phyloP scores from a whole-genome alignment of 257 asterid genomes.

The Mentha longifolia region DNA sequence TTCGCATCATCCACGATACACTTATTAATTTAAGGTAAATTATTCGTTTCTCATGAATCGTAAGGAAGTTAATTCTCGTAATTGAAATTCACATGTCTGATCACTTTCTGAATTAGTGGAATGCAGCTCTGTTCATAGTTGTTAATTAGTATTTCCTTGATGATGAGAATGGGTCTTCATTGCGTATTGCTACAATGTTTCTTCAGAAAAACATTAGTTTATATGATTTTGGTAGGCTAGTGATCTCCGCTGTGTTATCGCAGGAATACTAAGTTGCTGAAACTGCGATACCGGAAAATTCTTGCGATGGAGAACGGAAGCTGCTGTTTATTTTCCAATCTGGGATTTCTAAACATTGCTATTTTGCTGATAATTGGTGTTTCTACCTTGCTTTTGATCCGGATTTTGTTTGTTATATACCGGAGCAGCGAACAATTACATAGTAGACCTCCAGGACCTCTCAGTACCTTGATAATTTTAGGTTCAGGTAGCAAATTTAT shows the following conservation, averaged over 20 bases:
- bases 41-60: background rate
- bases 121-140: background rate
- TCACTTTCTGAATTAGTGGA: background rate
- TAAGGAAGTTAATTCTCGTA: background rate
- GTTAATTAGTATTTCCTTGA: background rate
- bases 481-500: conserved; percentile 69
- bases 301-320: conserved; percentile 42
- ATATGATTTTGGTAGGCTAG: conserved; percentile 8
- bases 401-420: conserved; percentile 53
- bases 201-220: background rate
- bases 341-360: conserved; percentile 31
- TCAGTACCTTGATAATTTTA: conserved; percentile 66
- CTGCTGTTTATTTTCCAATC: conserved; percentile 26
- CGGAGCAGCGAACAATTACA: conserved; percentile 47
- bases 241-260: background rate
- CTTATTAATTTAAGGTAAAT: background rate
- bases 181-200: background rate
- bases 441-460: conserved; percentile 43
- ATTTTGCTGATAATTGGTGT: conserved; percentile 44
- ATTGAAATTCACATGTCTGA: background rate
- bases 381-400: conserved; percentile 44
- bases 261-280: conserved; percentile 23
- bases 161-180: background rate
- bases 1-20: background rate
- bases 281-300: conserved; percentile 16